phyloP scores from a whole-genome alignment of 345 rosid species.

The Eucalyptus pumila region DNA sequence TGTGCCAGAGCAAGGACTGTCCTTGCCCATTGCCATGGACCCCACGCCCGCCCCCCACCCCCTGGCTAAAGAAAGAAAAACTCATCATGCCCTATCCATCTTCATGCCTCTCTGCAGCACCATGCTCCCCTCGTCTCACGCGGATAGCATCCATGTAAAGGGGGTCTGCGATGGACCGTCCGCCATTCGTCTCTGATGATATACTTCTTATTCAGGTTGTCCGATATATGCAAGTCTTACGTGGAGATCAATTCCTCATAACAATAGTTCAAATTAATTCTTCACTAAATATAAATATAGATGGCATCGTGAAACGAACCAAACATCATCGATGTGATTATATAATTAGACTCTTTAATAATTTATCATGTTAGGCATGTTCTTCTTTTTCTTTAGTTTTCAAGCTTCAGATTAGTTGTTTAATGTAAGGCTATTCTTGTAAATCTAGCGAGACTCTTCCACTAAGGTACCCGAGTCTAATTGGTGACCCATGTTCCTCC shows the following conservation, averaged over 20 bases:
- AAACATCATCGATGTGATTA: fast-evolving
- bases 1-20: not conserved
- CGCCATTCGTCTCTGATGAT: not conserved
- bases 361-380: not conserved
- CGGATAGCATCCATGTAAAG: not conserved
- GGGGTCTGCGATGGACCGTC: not conserved
- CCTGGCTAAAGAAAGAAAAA: too few relatives aligned
- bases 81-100: not conserved
- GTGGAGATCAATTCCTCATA: not conserved
- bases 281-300: not conserved
- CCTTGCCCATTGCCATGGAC: not conserved
- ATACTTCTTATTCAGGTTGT: not conserved
- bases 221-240: not conserved
- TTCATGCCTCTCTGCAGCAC: not conserved
- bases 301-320: not conserved
- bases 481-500: not conserved
- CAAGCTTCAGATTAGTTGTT: not conserved
- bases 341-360: not conserved
- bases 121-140: not conserved
- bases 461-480: not conserved
- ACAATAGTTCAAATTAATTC: not conserved
- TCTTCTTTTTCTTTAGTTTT: not conserved
- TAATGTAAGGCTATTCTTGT: not conserved
- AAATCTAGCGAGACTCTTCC: not conserved
- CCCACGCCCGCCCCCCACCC: not conserved